Percentiles rank a stretch among this genome's conserved stretches.
These are phyloP conservation scores for Pharnaceum exiguum DNA, from an alignment of 148 eudicot species.

Conservation along the genomic window DNA sequence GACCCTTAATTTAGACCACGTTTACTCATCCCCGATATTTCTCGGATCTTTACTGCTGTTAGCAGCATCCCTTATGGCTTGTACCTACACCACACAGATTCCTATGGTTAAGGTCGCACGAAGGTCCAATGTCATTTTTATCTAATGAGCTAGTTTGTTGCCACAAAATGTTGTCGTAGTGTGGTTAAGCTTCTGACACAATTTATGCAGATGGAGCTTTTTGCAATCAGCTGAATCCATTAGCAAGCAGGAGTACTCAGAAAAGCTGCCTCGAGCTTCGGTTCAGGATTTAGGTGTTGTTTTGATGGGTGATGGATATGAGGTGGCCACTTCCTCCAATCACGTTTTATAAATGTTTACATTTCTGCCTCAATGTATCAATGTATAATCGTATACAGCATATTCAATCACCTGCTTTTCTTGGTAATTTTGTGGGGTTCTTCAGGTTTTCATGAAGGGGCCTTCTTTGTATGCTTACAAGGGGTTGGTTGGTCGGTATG, in stretches of 20 bases:
- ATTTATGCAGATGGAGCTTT: slow-evolving; percentile 71
- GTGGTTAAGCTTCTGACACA: slow-evolving; percentile 6
- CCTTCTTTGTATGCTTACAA: slow-evolving; percentile 87
- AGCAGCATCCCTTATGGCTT: slow-evolving; percentile 91
- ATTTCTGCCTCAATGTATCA: not conserved
- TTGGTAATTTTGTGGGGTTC: not conserved
- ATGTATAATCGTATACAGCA: not conserved
- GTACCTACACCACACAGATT: slow-evolving; percentile 94
- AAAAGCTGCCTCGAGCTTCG: slow-evolving; percentile 71
- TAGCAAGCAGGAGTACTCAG: slow-evolving; percentile 76
- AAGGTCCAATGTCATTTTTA: slow-evolving; percentile 46
- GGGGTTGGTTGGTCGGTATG: slow-evolving; percentile 91
- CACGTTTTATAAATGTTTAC: not conserved
- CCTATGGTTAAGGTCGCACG: slow-evolving; percentile 94
- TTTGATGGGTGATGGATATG: slow-evolving; percentile 91
- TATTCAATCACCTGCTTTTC: not conserved
- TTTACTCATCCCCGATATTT: slow-evolving; percentile 92
- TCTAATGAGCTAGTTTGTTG: not conserved
- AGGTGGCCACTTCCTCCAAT: slow-evolving; percentile 36
- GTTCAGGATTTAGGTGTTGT: slow-evolving; percentile 84
- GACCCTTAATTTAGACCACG: slow-evolving; percentile 82
- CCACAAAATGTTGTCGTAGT: not conserved
- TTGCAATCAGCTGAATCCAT: slow-evolving; percentile 61
- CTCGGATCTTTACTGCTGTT: slow-evolving; percentile 59
- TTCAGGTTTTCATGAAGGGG: slow-evolving; percentile 83